Evolutionary conservation across 1,284 basidiomycete genomes (phyloP), one percentile per base, ranked within the genome.

Genomic region (Leccinum fuscescens): DNA sequence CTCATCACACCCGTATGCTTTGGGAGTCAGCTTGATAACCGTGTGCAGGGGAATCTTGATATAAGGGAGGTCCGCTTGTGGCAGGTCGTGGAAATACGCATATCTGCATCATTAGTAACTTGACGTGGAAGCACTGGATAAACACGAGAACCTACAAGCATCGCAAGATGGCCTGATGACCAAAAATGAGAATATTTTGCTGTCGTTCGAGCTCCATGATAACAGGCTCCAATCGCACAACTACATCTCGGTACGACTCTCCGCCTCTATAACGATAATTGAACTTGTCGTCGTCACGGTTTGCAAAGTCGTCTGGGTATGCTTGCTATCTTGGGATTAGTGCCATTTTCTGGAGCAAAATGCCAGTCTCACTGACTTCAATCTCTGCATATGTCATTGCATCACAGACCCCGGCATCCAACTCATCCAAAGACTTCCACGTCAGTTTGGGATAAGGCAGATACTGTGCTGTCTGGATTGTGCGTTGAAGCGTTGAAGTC

Each of bases 301-400:
- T 94, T n/a, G 94, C 96, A 73, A 96, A 98, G 76, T 99, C 97
- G 66, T 99, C 97, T 0, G 97, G 97, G 72, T 98, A 99, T 55
- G 88, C 88, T 80, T 89, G 85, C 91, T 96, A 55, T 54, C 27
- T 22, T 31, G 58, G 27, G 24, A 48, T 68, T 2, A 64, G 46
- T 17, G 24, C 14, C 3, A 20, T 44, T 55, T 15, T 17, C 7
- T 48, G 11, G 20, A 7, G 44, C 8, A 1, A 8, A 49, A 31
- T 12, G 27, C 31, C 14, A 52, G 29, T 35, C 52, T 27, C 42
- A 70, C 77, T 55, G 57, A 92, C 93, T 82, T 96, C 96, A 60
- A 99, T 98, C 81, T 99, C 96, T 78, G 95, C 91, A 72, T 99
- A 99, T 1, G 97, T 99, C 97, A 99, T 99, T 12, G 91, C 95